phyloP scores from a whole-genome alignment of 2,329 filamentous ascomycete genomes.

The Tolypocladium cylindrosporum region DNA sequence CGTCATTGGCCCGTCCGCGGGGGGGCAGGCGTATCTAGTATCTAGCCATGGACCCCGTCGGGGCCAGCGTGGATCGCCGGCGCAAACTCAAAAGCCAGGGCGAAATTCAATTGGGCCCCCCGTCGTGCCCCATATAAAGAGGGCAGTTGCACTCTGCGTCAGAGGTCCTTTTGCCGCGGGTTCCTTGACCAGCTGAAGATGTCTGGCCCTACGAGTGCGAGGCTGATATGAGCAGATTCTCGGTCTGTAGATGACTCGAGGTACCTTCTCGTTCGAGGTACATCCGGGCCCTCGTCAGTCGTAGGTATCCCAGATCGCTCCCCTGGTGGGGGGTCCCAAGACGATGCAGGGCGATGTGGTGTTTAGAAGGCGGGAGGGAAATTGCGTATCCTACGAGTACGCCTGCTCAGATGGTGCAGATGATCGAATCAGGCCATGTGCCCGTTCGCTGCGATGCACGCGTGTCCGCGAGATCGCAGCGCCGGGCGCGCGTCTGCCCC shows the following conservation, averaged over 20 bases:
- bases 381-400: neutral
- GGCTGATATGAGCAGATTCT: neutral
- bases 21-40: neutral
- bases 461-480: neutral
- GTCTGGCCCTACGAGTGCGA: neutral
- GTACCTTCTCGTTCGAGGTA: neutral
- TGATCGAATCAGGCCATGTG: neutral
- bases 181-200: neutral
- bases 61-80: neutral
- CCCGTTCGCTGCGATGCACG: neutral
- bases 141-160: neutral
- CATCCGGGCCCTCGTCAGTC: neutral
- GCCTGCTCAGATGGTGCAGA: neutral
- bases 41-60: neutral
- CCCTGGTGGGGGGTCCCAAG: neutral
- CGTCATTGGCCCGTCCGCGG: neutral
- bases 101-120: neutral
- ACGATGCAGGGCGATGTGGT: neutral
- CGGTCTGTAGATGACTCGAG: neutral
- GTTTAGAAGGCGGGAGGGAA: neutral
- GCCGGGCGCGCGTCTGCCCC: neutral
- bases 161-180: neutral
- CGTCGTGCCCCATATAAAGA: neutral
- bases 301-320: neutral
- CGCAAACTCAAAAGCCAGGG: neutral